A percentile compares a stretch with the other conserved stretches of the same genome.
Evolutionary conservation across 345 rosid genomes (phyloP).

Genomic region (Odontarrhena argentea): DNA sequence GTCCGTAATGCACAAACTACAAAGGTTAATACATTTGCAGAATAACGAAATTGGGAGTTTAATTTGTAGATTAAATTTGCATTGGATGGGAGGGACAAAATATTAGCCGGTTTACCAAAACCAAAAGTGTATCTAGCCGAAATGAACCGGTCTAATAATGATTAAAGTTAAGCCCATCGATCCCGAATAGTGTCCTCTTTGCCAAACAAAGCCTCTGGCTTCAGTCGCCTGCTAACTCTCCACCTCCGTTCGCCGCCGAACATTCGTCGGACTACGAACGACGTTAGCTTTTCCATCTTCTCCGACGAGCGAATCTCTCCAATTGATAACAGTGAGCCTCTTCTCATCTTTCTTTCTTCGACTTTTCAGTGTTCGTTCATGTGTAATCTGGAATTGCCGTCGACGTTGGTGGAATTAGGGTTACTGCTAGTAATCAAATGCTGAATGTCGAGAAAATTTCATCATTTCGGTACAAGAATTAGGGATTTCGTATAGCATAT

Average conservation of each 20-base stretch:
- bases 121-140: background rate
- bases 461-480: slow-evolving; percentile 7
- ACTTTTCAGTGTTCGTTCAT: background rate
- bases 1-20: background rate
- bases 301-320: background rate
- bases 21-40: background rate
- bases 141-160: background rate
- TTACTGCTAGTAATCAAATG: background rate
- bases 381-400: background rate
- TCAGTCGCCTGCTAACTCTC: background rate
- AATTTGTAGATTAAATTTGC: background rate
- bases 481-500: background rate
- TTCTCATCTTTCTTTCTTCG: slow-evolving; percentile 7
- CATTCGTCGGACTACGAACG: slow-evolving; percentile 20
- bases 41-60: background rate
- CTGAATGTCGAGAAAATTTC: background rate
- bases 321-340: slow-evolving; percentile 13
- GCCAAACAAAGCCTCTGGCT: slow-evolving; percentile 27
- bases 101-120: background rate
- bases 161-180: background rate
- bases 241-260: slow-evolving; percentile 14
- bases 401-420: slow-evolving; percentile 24
- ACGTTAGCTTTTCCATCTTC: background rate
- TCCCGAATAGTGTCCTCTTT: slow-evolving; percentile 1
- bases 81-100: background rate